Evolutionary conservation across 1,139 yeast genomes (phyloP).

Genomic region (Magnusiomyces fungicola): DNA sequence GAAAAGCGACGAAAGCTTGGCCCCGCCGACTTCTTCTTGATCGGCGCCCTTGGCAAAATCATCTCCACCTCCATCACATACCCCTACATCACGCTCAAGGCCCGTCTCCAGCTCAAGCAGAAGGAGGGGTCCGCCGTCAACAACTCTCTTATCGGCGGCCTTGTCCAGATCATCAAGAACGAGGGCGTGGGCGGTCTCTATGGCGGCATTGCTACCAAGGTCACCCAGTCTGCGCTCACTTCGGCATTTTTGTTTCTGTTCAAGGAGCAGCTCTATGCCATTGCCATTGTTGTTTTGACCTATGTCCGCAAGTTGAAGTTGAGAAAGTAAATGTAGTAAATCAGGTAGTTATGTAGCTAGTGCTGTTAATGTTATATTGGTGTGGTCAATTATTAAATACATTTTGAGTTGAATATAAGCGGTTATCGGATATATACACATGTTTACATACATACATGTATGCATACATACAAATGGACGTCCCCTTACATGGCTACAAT

Average conservation of each 20-base stretch:
- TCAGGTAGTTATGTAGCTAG: no score
- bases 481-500: no score
- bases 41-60: conserved; percentile 87
- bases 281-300: conserved; percentile 23
- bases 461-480: no score
- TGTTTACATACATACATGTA: no score
- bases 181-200: conserved; percentile 77
- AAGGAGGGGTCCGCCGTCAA: conserved; percentile 27
- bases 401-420: no score
- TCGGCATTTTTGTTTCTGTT: conserved; percentile 89
- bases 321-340: conserved; percentile 42
- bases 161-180: conserved; percentile 45
- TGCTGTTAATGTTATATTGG: no score
- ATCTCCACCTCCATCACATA: conserved; percentile 81
- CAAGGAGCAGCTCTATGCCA: conserved; percentile 63
- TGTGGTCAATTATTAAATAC: no score
- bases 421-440: no score
- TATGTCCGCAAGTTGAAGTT: conserved; percentile 41
- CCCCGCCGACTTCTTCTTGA: conserved; percentile 65
- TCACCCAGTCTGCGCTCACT: conserved; percentile 74
- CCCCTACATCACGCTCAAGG: conserved; percentile 83
- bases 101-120: conserved; percentile 73
- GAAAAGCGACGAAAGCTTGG: conserved; percentile 45
- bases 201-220: conserved; percentile 72
- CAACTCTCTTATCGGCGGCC: conserved; percentile 28